phyloP scores from a whole-genome alignment of 2,329 filamentous ascomycete species.

The Scytalidium sp. region DNA sequence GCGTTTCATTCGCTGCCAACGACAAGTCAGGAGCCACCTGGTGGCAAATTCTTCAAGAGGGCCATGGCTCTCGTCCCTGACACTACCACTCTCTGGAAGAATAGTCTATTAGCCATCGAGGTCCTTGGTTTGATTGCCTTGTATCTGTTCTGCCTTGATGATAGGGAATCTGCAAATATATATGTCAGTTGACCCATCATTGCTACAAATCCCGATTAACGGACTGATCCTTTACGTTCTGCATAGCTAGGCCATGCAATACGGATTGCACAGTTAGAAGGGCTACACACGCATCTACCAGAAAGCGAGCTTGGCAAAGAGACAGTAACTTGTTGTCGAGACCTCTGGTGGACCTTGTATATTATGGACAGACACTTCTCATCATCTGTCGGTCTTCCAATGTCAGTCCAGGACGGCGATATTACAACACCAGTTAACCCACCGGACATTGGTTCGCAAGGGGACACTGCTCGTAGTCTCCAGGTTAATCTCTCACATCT shows the following conservation, averaged over 20 bases:
- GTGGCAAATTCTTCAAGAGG: slow-evolving; percentile 28
- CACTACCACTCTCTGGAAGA: slow-evolving; percentile 30
- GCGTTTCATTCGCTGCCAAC: slow-evolving; percentile 22
- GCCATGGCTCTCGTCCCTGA: slow-evolving; percentile 36
- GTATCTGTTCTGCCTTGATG: slow-evolving; percentile 36
- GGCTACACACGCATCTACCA: slow-evolving; percentile 37
- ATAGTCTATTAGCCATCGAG: slow-evolving; percentile 35
- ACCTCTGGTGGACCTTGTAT: slow-evolving; percentile 40
- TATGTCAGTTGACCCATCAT: slow-evolving; percentile 18
- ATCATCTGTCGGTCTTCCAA: slow-evolving; percentile 35
- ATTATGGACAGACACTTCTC: slow-evolving; percentile 39
- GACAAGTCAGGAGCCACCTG: slow-evolving; percentile 20
- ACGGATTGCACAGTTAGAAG: slow-evolving; percentile 38
- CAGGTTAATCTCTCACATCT: slow-evolving; percentile 35
- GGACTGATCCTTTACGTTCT: not conserved
- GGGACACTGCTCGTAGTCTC: slow-evolving; percentile 29
- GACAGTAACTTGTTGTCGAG: slow-evolving; percentile 31
- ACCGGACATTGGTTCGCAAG: slow-evolving; percentile 19
- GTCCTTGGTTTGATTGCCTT: slow-evolving; percentile 33
- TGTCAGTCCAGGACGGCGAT: slow-evolving; percentile 34
- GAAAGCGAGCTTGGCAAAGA: slow-evolving; percentile 31
- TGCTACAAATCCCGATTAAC: not conserved
- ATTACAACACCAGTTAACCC: slow-evolving; percentile 32
- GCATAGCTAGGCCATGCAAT: slow-evolving; percentile 36
- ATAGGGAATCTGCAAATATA: slow-evolving; percentile 31